Base-by-base conservation (phyloP, 2,329 filamentous ascomycete species). In the Scedosporium boydii region DNA sequence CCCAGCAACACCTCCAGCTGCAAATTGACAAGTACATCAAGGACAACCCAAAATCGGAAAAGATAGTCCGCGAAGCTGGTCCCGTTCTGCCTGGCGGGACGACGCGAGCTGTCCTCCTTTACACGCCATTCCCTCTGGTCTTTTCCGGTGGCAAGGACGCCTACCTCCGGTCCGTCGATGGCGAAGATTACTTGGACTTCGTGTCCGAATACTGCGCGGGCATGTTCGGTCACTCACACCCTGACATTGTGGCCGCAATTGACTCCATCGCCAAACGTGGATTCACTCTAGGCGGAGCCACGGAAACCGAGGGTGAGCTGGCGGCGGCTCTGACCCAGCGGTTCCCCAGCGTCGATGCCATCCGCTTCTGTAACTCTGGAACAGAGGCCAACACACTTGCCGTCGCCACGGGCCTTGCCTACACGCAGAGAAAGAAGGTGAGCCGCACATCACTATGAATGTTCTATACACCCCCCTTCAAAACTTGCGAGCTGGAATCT, bases 311-410 rank as follows among this genome's bases (percentile, higher is more conserved):
- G 27, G 27, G 86, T 4, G 66, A 75, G 16, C 74, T 84, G 23
- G 86, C 85, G 0, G 67, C 71, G 9, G 68, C 78, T n/a, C 69
- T 88, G n/a, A 80, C 78, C 63, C 67, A 72, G 9, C 77, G 85
- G 3, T 87, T 88, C 66, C 42, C 62, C 10, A 67, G 70, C 0
- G 72, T 87, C 4, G 83, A 85, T 6, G 75, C 78, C 12, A 72
- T 87, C 3, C 77, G 86, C 1, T 87, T 88, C 70, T 79, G 82
- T 51, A 88, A 88, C 70, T 86, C 83, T 0, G 86, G 86, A 2
- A 89, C 86, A 0, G 86, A 88, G 70, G 84, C 85, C 4, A 88
- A 85, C 59, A 75, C 84, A 4, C 81, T 85, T 68, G 84, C 84
- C 2, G 68, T 88, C 1, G 80, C 79, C 3, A 78, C 77, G 1